These are phyloP conservation scores for Flaveria trinervia DNA, from an alignment of 129 eudicot species.

Conservation along the genomic window DNA sequence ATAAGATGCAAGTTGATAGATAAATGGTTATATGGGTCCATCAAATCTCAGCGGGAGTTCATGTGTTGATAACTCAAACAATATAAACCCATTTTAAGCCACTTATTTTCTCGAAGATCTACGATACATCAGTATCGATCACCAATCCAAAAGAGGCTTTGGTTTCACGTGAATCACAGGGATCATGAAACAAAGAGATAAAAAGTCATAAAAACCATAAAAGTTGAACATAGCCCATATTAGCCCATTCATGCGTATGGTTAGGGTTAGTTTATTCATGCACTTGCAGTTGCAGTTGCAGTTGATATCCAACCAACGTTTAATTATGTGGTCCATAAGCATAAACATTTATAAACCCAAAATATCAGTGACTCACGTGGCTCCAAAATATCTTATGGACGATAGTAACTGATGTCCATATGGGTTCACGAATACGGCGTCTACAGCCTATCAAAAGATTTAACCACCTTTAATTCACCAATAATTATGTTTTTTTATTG, in stretches of 20 bases:
- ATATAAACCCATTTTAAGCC: conserved; percentile 13
- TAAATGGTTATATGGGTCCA: conserved; percentile 19
- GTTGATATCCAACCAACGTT: too few relatives aligned
- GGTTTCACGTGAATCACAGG: conserved; percentile 42
- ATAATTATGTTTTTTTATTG: not conserved
- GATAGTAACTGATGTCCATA: conserved; percentile 10
- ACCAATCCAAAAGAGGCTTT: conserved; percentile 33
- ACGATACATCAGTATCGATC: conserved; percentile 9
- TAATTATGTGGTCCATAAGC: too few relatives aligned
- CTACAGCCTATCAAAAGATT: conserved; percentile 26
- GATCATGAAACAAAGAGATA: not conserved
- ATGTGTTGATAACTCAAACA: conserved; percentile 49
- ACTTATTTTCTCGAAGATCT: too few relatives aligned
- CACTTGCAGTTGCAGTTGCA: too few relatives aligned
- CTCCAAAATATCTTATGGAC: conserved; percentile 17
- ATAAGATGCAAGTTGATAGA: conserved; percentile 4
- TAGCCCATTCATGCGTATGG: too few relatives aligned
- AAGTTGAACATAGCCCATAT: conserved; percentile 22
- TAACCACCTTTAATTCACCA: not conserved
- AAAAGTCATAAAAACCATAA: not conserved
- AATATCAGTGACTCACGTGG: too few relatives aligned
- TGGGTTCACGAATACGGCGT: conserved; percentile 31
- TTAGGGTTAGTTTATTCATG: too few relatives aligned
- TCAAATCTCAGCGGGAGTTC: conserved; percentile 27
- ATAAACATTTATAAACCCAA: too few relatives aligned